Evolutionary conservation across 352 stramenopile species (phyloP), one percentile per base, ranked within the genome.

Genomic region (Globisporangium irregulare): DNA sequence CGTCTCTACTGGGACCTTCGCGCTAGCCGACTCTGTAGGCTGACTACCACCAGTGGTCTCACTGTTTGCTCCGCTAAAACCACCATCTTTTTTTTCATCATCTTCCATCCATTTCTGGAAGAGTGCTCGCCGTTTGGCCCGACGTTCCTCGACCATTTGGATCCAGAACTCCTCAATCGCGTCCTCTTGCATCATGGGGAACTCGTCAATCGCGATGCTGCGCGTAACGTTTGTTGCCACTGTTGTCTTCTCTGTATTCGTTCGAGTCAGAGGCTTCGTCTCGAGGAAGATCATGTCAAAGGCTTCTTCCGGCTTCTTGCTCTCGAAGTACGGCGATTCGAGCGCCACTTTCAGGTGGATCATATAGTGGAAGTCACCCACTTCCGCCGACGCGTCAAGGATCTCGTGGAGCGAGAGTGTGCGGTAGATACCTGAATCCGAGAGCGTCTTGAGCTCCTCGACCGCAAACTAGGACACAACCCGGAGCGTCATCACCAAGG

Each of bases 241-340:
- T 6, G 29, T 25, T 3, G 27, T 6, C 59, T 64, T 72, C 38
- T 46, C 12, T 20, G 12, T 66, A 58, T 7, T 14, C 3, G 46
- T 18, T 14, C 55, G 54, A 14, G 72, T 55, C 2, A 24, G 56
- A 2, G 75, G 70, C 38, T 91, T 89, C 22, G 74, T 78, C 66
- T 93, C 80, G 59, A 96, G 84, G 22, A 95, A 84, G 65, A 97
- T 82, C 62, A 95, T 62, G 20, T 93, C 75, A 59, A 89, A 95
- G 7, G 74, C 62, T 67, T 96, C 87, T 12, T 77, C 74, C 0
- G 72, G 55, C 59, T 73, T 41, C 34, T 81, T 74, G 60, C 84
- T 93, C 15, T 79, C 68, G 66, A 95, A 95, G 60, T 94, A 72
- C 2, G 89, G 89, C 20, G 82, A 93, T 27, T 73, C 75, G 14